Base-by-base conservation (phyloP, 2,329 filamentous ascomycete species). In the Fusarium beomiforme region DNA sequence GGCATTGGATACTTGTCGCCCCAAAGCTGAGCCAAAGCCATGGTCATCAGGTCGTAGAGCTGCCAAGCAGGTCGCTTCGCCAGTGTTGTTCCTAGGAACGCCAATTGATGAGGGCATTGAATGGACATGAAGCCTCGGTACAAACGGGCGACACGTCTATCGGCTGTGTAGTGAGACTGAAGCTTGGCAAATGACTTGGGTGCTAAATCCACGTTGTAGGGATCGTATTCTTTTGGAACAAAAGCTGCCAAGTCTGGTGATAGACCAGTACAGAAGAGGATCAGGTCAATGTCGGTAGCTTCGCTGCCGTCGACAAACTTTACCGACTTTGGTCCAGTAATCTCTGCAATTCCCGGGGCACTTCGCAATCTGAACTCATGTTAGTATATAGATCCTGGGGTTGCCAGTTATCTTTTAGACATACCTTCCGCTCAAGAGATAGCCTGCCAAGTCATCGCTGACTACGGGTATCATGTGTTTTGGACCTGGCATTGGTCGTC, bases 1-100 rank as follows among this genome's bases (percentile, higher is more conserved):
- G 53, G 41, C 41, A 56, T 56, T 5, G 53, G 53, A 8, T 47
- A 21, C 17, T 56, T 56, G 2, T 47, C 31, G 3, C 53, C 41
- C 53, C 53, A 56, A 17, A 56, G 53, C 21, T 56, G 41, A 34
- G 41, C 53, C 11, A 56, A 8, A 17, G 53, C 53, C 41, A 56
- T 56, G 17, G 53, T 49, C 53, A 56, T 56, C 41, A 56, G 49
- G 23, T 56, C 53, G 14, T 56, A 56, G 5, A 56, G 53, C 21
- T 56, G 53, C 53, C 53, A 56, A 3, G 53, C 53, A 3, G 53
- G 53, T 14, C 53, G 41, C 17, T 56, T 56, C 3, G 53, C 53
- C 19, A 56, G 21, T 16, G 53, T 56, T 21, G 31, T 49, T 10
- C 53, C 53, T 1, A 56, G 29, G 19, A 56, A 56, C 0, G 53